These are phyloP conservation scores for Trichoderma aggressivum DNA, from an alignment of 2,329 filamentous ascomycete species.

Conservation along the genomic window DNA sequence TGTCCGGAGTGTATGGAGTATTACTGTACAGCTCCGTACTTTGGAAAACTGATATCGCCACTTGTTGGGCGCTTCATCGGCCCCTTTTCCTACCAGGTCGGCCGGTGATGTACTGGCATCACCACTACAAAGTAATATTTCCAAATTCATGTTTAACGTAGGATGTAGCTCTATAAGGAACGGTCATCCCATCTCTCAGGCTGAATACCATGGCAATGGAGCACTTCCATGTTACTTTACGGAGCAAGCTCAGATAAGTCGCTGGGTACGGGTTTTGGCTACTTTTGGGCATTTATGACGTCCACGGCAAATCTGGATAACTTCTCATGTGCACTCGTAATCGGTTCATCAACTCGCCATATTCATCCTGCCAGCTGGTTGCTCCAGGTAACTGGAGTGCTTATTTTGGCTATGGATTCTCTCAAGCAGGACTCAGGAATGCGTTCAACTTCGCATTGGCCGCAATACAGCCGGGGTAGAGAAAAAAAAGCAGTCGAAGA, in stretches of 20 bases:
- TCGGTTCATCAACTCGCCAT: not conserved
- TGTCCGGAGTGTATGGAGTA: not conserved
- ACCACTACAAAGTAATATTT: not conserved
- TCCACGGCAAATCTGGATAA: not conserved
- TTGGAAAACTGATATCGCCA: not conserved
- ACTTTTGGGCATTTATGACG: too few species aligned
- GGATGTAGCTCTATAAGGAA: not conserved
- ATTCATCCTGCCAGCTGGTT: not conserved
- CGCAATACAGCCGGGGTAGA: not conserved
- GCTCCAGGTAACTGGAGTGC: not conserved
- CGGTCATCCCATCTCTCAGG: not conserved
- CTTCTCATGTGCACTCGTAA: not conserved
- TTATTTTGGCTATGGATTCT: not conserved
- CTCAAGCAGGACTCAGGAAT: not conserved
- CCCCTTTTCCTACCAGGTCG: not conserved
- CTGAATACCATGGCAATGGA: not conserved
- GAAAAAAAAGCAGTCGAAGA: not conserved
- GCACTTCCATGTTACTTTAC: not conserved
- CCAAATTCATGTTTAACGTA: not conserved
- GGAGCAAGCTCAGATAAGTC: not conserved
- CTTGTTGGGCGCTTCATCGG: not conserved
- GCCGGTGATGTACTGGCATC: not conserved
- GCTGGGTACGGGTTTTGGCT: not conserved
- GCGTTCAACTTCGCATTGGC: constrained; percentile 3
- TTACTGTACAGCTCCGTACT: not conserved